Conservation (phyloP, 2,329 filamentous ascomycete genomes). For the Onygena corvina region DNA sequence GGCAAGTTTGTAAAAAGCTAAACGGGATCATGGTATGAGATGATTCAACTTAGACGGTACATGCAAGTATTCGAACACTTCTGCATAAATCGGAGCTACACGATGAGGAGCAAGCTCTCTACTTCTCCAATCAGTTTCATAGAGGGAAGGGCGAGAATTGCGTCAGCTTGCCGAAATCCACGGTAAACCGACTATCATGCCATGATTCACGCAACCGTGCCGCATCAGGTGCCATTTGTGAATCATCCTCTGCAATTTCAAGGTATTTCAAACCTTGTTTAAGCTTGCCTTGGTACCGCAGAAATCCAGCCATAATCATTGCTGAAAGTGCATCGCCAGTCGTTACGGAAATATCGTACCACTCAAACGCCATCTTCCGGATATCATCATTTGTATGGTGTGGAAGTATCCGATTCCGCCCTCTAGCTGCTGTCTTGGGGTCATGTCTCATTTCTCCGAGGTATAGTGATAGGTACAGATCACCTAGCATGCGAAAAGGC, state of each 20-base stretch:
- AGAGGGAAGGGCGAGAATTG: too few species aligned
- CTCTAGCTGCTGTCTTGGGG: neutral
- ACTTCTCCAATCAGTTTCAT: too few species aligned
- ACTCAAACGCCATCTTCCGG: slow-evolving; percentile 23
- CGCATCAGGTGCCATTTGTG: slow-evolving; percentile 42
- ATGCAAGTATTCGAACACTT: too few species aligned
- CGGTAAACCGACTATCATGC: slow-evolving; percentile 28
- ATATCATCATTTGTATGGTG: slow-evolving; percentile 9
- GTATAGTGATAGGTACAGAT: slow-evolving; percentile 25
- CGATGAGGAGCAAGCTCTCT: too few species aligned
- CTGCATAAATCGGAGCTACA: too few species aligned
- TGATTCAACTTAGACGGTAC: too few species aligned
- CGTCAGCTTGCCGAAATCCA: slow-evolving; percentile 4
- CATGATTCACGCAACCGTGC: slow-evolving; percentile 51
- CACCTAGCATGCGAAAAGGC: slow-evolving; percentile 26
- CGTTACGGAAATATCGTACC: slow-evolving; percentile 24
- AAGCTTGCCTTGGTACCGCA: slow-evolving; percentile 19
- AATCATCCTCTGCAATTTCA: slow-evolving; percentile 12
- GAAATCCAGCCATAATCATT: slow-evolving; percentile 23
- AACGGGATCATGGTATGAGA: too few species aligned
- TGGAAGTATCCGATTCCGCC: neutral
- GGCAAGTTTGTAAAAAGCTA: too few species aligned
- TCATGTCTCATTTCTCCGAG: slow-evolving; percentile 12
- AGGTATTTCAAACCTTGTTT: slow-evolving; percentile 16
- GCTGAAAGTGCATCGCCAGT: slow-evolving; percentile 18